A percentile compares a stretch with the other conserved stretches of the same genome.
phyloP scores from a whole-genome alignment of 2,329 filamentous ascomycete genomes.

The Aspergillus pseudotamarii region DNA sequence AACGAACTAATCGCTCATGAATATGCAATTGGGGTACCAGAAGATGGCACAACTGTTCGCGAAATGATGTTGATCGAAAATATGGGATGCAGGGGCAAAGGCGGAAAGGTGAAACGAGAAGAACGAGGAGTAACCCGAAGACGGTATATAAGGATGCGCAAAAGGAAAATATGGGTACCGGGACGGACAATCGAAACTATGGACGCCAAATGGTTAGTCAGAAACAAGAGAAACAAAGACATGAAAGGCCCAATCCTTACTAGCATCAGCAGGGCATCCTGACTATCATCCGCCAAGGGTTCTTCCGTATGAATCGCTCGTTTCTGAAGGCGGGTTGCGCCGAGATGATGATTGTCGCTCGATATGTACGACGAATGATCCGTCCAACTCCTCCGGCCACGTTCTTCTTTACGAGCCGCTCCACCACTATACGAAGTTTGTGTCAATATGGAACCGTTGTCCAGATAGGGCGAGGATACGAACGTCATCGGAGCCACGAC shows the following conservation, averaged over 20 bases:
- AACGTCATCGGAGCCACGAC: constrained; percentile 26
- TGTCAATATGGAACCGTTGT: constrained; percentile 27
- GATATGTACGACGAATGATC: constrained; percentile 41
- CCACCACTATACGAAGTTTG: constrained; percentile 30
- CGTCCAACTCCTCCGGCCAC: constrained; percentile 33
- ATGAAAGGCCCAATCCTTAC: constrained; percentile 29
- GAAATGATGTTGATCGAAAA: constrained; percentile 49
- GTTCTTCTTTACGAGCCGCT: constrained; percentile 33
- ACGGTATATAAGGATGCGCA: constrained; percentile 58
- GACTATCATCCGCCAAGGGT: constrained; percentile 28
- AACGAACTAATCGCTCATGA: constrained; percentile 40
- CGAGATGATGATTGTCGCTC: constrained; percentile 29
- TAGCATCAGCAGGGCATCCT: constrained; percentile 50
- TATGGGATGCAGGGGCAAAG: constrained; percentile 52
- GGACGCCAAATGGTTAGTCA: constrained; percentile 16
- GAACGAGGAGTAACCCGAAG: constrained; percentile 53
- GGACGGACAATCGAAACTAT: constrained; percentile 57
- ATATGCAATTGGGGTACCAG: constrained; percentile 58
- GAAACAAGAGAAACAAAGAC: constrained; percentile 3
- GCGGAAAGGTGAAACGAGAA: constrained; percentile 57
- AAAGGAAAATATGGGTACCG: constrained; percentile 58
- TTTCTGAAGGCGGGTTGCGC: constrained; percentile 30
- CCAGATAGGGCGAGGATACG: constrained; percentile 25
- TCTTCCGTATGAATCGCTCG: constrained; percentile 31
- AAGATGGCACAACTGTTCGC: constrained; percentile 54